Base-by-base conservation (phyloP, 228 moss, liverwort and hornwort species). In the Sphagnum magellanicum region DNA sequence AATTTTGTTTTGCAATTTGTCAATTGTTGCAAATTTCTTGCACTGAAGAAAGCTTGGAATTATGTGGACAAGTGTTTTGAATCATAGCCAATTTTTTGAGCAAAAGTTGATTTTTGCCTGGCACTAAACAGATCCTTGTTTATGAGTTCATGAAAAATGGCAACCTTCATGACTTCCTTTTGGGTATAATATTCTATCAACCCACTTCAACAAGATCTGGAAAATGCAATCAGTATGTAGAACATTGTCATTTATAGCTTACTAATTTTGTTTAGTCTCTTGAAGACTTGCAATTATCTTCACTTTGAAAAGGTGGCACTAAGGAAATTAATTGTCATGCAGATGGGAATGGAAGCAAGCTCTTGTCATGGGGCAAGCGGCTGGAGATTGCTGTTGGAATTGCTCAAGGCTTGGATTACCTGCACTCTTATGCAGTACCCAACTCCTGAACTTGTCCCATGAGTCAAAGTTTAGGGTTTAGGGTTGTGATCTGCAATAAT, bases 371-470 rank as follows among this genome's bases (percentile, higher is more conserved):
- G 79, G 61, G 14, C 51, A 86, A 77, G 64, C 77, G 87, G 79
- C 63, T 92, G 68, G 92, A 89, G 80, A 92, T 92, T 69, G 85
- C 92, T 48, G 83, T 89, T 58, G 92, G 87, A 50, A 75, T 92
- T 59, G 92, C 90, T n/a, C 86, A 89, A 73, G 92, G 85, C 74
- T 72, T 90, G 65, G 90, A 92, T 71, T 92, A 92, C 64, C 85
- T 92, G 48, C 92, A 92, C 70, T 83, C 87, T 6, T 88, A 84
- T 72, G 90, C 88, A 74, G 86, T 91, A 4, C 49, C 4, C 6
- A 46, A 12, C 57, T 16, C 6, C 47, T 32, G 3, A 32, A 32
- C 12, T 32, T 60, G 59, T 11, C 52, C 7, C 49, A 50, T 59
- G 59, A 11, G 11, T 59, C 32, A 32, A 15, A 59, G 59, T 11